phyloP scores from a whole-genome alignment of 306 rosid genomes.

The Vicia sativa region DNA sequence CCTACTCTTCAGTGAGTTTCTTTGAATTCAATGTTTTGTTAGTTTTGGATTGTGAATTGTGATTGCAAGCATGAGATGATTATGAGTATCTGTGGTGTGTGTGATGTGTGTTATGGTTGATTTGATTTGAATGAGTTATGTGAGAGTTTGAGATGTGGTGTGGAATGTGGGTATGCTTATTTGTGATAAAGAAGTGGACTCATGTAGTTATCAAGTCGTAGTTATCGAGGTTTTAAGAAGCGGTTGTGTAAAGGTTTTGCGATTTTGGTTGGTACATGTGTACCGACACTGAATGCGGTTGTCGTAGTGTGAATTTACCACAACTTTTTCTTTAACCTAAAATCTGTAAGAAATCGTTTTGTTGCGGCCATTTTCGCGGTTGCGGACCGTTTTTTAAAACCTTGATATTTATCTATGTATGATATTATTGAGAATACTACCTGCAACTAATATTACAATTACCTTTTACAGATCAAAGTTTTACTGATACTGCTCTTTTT shows the following conservation, averaged over 20 bases:
- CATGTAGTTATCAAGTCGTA: not conserved
- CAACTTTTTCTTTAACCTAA: too few relatives aligned
- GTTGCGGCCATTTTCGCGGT: too few relatives aligned
- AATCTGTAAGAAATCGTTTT: too few relatives aligned
- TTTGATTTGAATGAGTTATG: conserved; percentile 4
- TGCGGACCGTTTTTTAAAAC: too few relatives aligned
- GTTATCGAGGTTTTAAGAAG: not conserved
- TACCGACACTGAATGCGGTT: too few relatives aligned
- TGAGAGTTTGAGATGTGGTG: conserved; percentile 5
- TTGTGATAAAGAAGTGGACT: not conserved
- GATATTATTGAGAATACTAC: too few relatives aligned
- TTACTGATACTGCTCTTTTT: not conserved
- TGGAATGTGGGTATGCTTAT: not conserved
- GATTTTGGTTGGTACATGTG: too few relatives aligned
- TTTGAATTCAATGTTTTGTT: conserved; percentile 20
- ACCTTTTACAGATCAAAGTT: not conserved
- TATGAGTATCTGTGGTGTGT: not conserved
- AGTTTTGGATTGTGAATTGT: conserved; percentile 20
- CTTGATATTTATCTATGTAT: too few relatives aligned
- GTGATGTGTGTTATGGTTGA: not conserved
- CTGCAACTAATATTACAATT: not conserved
- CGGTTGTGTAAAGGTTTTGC: too few relatives aligned
- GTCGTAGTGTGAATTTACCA: too few relatives aligned
- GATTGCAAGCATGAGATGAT: conserved; percentile 19
- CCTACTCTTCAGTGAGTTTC: conserved; percentile 92